Conservation (phyloP, 768 basidiomycete species). For the Collybiopsis confluens region DNA sequence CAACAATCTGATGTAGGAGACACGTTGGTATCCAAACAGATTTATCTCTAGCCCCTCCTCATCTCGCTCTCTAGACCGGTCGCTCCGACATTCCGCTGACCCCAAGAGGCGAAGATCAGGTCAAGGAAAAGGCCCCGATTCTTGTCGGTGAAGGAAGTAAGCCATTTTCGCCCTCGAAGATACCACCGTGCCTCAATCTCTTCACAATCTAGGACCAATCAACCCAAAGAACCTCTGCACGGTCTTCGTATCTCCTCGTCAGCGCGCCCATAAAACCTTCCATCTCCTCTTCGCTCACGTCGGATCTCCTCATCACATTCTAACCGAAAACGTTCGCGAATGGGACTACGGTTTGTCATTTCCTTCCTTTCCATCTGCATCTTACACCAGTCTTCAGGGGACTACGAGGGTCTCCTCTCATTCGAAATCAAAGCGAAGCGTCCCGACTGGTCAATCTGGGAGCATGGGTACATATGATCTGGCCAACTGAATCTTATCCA, state of each 20-base stretch:
- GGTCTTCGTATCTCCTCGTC: conserved; percentile 82
- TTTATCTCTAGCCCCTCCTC: conserved; percentile 6
- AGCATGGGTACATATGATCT: conserved; percentile 55
- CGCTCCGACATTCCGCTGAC: conserved; percentile 87
- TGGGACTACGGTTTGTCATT: conserved; percentile 71
- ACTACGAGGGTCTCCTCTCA: conserved; percentile 81
- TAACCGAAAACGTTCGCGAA: conserved; percentile 51
- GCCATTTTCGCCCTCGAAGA: conserved; percentile 22
- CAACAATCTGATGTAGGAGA: no score
- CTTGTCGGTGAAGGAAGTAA: conserved; percentile 78
- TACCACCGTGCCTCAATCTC: background rate
- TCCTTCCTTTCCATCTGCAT: background rate
- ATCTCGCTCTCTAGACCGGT: conserved; percentile 59
- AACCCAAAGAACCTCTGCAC: conserved; percentile 76
- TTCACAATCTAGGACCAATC: conserved; percentile 49
- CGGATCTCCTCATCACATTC: conserved; percentile 31
- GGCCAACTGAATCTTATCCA: background rate
- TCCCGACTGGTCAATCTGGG: conserved; percentile 78
- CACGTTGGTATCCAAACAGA: conserved; percentile 42
- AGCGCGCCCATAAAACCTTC: conserved; percentile 82
- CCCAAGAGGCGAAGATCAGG: conserved; percentile 62
- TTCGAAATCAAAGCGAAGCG: conserved; percentile 68
- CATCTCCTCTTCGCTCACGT: conserved; percentile 66
- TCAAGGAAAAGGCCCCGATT: conserved; percentile 55
- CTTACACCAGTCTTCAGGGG: conserved; percentile 37